Evolutionary conservation across 139 green algal species (phyloP).

Genomic region (Chlorella sp.): DNA sequence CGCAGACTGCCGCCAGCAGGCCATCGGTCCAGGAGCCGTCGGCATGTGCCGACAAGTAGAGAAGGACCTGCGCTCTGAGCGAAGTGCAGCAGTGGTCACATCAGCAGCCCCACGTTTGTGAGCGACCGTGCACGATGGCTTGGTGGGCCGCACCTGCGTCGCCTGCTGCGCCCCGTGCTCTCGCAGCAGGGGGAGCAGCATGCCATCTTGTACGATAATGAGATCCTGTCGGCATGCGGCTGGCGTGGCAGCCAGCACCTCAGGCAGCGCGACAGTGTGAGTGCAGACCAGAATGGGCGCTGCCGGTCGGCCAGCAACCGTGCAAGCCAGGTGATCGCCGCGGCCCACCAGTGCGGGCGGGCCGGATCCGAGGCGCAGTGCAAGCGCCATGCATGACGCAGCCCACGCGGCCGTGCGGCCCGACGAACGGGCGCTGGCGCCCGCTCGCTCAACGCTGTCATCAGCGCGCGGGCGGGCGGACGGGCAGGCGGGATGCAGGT

Average conservation of each 20-base stretch:
- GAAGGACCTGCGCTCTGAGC: slow-evolving; percentile 42
- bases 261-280: slow-evolving; percentile 37
- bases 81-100: not conserved
- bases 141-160: not conserved
- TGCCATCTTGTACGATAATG: slow-evolving; percentile 54
- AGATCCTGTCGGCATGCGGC: slow-evolving; percentile 29
- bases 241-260: slow-evolving; percentile 33
- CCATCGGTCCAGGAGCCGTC: slow-evolving; percentile 42
- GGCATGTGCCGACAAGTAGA: slow-evolving; percentile 51
- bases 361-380: too few relatives aligned
- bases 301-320: not conserved
- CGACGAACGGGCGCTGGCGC: too few relatives aligned
- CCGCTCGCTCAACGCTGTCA: too few relatives aligned
- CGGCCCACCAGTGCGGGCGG: not conserved
- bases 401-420: not conserved
- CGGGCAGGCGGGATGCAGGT: too few relatives aligned
- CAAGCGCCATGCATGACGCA: not conserved
- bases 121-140: too few relatives aligned
- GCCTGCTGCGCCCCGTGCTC: slow-evolving; percentile 5
- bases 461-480: too few relatives aligned
- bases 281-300: slow-evolving; percentile 41
- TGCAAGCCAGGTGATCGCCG: not conserved
- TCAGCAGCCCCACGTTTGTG: not conserved
- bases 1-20: slow-evolving; percentile 15
- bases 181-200: slow-evolving; percentile 41